Evolutionary conservation across 2,329 filamentous ascomycete species (phyloP).

Genomic region (Venturia carpophila): DNA sequence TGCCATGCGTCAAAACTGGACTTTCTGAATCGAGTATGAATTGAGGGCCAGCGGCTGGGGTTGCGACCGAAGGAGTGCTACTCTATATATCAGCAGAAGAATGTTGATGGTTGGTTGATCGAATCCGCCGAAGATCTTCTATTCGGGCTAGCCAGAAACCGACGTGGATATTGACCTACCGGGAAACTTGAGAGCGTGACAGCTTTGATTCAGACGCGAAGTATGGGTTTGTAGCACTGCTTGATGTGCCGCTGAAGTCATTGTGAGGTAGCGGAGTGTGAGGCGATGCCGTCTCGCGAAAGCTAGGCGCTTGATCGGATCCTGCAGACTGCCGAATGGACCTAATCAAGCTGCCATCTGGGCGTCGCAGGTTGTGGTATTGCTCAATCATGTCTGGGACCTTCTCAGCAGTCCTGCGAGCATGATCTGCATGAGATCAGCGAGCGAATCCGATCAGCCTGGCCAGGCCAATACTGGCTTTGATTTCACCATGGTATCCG

Average conservation of each 20-base stretch:
- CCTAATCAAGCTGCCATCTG: not conserved
- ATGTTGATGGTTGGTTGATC: not conserved
- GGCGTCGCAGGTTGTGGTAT: not conserved
- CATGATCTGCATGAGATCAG: not conserved
- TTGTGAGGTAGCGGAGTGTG: not conserved
- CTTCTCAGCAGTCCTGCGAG: not conserved
- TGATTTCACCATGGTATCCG: not conserved
- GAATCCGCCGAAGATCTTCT: not conserved
- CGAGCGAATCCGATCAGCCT: not conserved
- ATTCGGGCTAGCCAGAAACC: not conserved
- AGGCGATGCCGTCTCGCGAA: not conserved
- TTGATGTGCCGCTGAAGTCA: not conserved
- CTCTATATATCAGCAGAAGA: not conserved
- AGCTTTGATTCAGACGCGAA: not conserved
- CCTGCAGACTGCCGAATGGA: not conserved
- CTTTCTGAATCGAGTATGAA: not conserved
- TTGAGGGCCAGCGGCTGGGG: not conserved
- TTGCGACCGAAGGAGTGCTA: not conserved
- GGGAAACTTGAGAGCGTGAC: not conserved
- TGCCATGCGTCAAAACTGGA: not conserved
- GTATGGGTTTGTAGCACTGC: not conserved
- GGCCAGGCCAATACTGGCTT: not conserved
- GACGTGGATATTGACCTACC: not conserved
- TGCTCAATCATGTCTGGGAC: not conserved
- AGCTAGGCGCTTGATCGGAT: not conserved